These are phyloP conservation scores for Trichothecium sympodiale DNA, from an alignment of 2,329 filamentous ascomycete species.

Conservation along the genomic window DNA sequence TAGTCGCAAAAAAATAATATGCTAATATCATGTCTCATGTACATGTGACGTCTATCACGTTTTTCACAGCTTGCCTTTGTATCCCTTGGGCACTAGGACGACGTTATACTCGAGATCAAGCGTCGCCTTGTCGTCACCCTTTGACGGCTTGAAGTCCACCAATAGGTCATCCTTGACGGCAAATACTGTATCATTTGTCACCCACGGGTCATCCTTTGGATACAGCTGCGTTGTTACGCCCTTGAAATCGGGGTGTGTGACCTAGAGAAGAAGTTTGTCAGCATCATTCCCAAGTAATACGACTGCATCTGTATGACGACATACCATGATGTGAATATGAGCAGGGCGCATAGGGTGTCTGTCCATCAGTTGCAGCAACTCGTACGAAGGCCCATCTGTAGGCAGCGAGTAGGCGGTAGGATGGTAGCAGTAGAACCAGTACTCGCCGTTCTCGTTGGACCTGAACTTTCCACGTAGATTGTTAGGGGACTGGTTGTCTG, in stretches of 20 bases:
- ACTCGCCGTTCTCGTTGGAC: constrained; percentile 57
- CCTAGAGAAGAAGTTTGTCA: constrained; percentile 12
- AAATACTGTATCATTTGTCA: constrained; percentile 35
- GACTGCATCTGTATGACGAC: constrained; percentile 4
- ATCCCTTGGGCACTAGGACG: constrained; percentile 30
- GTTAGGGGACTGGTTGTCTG: constrained; percentile 58
- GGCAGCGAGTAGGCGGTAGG: constrained; percentile 64
- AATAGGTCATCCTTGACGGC: constrained; percentile 34
- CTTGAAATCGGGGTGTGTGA: constrained; percentile 54
- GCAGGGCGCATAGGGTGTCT: constrained; percentile 37
- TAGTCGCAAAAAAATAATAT: too few relatives aligned
- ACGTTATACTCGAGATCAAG: constrained; percentile 32
- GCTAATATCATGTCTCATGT: too few relatives aligned
- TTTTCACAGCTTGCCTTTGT: constrained; percentile 17
- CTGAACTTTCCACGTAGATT: constrained; percentile 70
- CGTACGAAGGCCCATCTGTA: constrained; percentile 41
- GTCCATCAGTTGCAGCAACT: constrained; percentile 33
- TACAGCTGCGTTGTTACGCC: constrained; percentile 69
- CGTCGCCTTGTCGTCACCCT: constrained; percentile 23
- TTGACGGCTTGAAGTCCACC: constrained; percentile 26
- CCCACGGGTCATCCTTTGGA: constrained; percentile 54
- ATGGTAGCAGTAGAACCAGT: constrained; percentile 64
- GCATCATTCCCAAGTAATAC: not conserved
- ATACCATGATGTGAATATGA: constrained; percentile 40
- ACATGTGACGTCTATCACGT: too few relatives aligned